Evolutionary conservation across 305 asterid genomes (phyloP).

Genomic region (Rubia occidens): DNA sequence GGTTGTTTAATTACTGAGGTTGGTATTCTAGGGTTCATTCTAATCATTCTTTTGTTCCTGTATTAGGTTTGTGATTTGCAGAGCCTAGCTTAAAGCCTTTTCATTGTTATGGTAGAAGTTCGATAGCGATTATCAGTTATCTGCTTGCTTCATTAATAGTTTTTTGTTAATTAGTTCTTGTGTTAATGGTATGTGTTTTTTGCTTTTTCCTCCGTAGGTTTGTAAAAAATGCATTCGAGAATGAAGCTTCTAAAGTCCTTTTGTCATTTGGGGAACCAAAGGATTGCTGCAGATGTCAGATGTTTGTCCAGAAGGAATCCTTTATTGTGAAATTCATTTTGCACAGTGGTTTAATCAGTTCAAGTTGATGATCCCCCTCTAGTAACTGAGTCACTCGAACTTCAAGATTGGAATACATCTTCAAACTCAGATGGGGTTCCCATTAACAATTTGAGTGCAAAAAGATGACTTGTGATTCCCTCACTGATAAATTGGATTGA

Average conservation of each 20-base stretch:
- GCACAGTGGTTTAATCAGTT: constrained; percentile 31
- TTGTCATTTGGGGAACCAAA: constrained; percentile 25
- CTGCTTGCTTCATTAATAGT: not conserved
- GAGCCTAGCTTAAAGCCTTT: too few species aligned
- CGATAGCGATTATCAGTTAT: too few species aligned
- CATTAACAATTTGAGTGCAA: constrained; percentile 13
- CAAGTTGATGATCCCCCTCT: constrained; percentile 20
- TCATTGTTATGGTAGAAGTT: too few species aligned
- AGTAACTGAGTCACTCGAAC: constrained; percentile 56
- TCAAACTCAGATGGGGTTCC: constrained; percentile 14
- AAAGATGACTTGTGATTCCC: constrained; percentile 81
- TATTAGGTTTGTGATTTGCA: constrained; percentile 29
- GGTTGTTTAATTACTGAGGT: not conserved
- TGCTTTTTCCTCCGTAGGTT: not conserved
- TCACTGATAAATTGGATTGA: constrained; percentile 65
- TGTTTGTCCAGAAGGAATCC: constrained; percentile 18
- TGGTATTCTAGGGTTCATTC: not conserved
- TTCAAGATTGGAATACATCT: constrained; percentile 66
- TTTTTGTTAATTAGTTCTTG: not conserved
- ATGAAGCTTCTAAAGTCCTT: constrained; percentile 27
- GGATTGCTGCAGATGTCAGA: constrained; percentile 20
- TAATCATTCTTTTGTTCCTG: not conserved
- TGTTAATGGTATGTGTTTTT: not conserved
- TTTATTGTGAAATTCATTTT: constrained; percentile 28
- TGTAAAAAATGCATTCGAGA: constrained; percentile 36